phyloP scores from a whole-genome alignment of 352 stramenopile species.

The Globisporangium heterothallicum region DNA sequence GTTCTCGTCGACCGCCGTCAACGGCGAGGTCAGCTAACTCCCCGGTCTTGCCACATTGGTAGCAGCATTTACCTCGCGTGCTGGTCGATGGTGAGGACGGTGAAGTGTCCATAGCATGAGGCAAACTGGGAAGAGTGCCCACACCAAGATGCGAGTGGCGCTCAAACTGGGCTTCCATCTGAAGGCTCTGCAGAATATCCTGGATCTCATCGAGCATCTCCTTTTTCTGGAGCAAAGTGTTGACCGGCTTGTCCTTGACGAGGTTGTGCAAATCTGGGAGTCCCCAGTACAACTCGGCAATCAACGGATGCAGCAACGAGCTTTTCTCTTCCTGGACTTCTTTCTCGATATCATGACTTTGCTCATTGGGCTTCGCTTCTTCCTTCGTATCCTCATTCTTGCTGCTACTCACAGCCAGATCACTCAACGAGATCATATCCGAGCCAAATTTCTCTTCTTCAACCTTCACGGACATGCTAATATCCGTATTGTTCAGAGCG shows the following conservation, averaged over 20 bases:
- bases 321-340: conserved; percentile 15
- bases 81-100: conserved; percentile 9
- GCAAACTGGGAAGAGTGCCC: conserved; percentile 26
- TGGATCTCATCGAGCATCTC: conserved; percentile 75
- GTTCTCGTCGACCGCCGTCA: conserved; percentile 31
- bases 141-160: conserved; percentile 59
- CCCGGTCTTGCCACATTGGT: conserved; percentile 44
- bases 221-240: conserved; percentile 63
- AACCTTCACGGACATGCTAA: conserved; percentile 3
- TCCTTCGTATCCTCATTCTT: conserved; percentile 6
- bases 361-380: conserved; percentile 1
- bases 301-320: conserved; percentile 40
- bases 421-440: conserved; percentile 15
- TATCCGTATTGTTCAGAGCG: conserved; percentile 8
- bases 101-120: not conserved
- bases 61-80: conserved; percentile 32
- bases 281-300: conserved; percentile 43
- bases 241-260: conserved; percentile 46
- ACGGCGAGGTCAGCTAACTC: conserved; percentile 54
- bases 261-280: conserved; percentile 47
- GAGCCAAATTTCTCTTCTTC: conserved; percentile 3
- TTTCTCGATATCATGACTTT: conserved; percentile 14
- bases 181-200: conserved; percentile 65
- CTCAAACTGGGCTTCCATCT: conserved; percentile 79
- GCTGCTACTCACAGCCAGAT: not conserved